Conservation (phyloP, 495 filamentous ascomycete species). For the Cercophora samala region DNA sequence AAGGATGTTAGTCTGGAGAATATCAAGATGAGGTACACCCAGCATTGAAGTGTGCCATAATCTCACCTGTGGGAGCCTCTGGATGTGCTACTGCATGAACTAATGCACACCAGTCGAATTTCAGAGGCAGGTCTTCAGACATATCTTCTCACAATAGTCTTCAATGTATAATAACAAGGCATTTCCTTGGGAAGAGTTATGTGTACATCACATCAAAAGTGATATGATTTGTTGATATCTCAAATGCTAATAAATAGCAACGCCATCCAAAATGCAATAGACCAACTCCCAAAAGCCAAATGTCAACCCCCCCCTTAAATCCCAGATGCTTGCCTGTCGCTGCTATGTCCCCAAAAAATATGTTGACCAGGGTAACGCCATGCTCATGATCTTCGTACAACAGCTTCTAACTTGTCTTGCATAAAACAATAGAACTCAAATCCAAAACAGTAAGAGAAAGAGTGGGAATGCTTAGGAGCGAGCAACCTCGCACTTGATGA, state of each 20-base stretch:
- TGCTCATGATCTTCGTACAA: background rate
- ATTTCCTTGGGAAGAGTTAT: background rate
- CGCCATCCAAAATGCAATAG: conserved; percentile 4
- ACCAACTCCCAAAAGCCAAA: background rate
- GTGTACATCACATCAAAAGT: background rate
- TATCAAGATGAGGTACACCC: too few species aligned
- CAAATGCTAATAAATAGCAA: background rate
- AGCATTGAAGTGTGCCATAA: too few species aligned
- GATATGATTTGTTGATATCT: background rate
- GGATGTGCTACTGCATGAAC: too few species aligned
- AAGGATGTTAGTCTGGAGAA: too few species aligned
- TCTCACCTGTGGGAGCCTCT: too few species aligned
- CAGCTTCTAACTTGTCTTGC: background rate
- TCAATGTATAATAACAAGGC: background rate
- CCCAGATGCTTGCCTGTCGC: background rate
- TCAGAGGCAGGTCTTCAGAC: too few species aligned
- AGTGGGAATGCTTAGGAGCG: conserved; percentile 41
- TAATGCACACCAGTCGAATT: background rate
- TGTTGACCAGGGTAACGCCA: background rate
- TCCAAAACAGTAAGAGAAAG: background rate
- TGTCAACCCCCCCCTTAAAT: background rate
- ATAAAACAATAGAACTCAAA: background rate
- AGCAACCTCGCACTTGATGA: conserved; percentile 91
- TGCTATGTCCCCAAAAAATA: background rate
- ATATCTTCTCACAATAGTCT: too few species aligned